Evolutionary conservation across 139 green algal genomes (phyloP).

Genomic region (Microglena sp.): DNA sequence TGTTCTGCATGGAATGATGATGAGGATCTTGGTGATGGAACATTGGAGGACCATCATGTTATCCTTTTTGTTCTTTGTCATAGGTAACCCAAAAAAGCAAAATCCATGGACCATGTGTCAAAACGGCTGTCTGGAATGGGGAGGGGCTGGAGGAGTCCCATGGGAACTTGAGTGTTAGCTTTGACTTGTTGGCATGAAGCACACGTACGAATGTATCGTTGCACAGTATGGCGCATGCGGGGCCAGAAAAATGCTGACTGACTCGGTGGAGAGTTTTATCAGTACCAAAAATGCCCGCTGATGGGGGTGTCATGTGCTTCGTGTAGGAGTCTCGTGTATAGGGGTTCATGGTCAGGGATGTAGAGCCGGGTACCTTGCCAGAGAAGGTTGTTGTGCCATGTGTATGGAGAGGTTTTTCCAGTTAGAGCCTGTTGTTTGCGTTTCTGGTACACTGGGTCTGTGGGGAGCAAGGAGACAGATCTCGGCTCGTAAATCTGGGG

Average conservation of each 20-base stretch:
- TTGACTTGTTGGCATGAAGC: conserved; percentile 31
- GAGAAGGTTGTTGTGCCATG: not conserved
- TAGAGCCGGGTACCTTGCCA: not conserved
- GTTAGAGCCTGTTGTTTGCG: no score
- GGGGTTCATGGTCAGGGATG: not conserved
- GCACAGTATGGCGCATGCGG: conserved; percentile 12
- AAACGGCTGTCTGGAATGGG: no score
- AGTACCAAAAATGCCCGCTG: conserved; percentile 1
- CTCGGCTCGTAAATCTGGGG: no score
- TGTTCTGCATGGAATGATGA: no score
- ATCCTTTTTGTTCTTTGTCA: no score
- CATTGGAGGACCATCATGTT: no score
- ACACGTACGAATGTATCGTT: conserved; percentile 21
- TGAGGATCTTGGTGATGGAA: no score
- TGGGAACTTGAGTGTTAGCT: not conserved
- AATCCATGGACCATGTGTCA: no score
- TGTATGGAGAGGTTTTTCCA: not conserved
- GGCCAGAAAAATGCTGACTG: conserved; percentile 18
- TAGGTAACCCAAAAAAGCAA: no score
- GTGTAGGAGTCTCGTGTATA: not conserved
- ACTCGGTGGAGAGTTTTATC: conserved; percentile 18
- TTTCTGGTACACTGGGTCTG: no score
- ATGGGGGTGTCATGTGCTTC: conserved; percentile 6
- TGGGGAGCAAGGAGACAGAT: no score
- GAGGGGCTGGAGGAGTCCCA: no score